Evolutionary conservation across 805 yeast species (phyloP).

Genomic region (Debaryomyces castellii): DNA sequence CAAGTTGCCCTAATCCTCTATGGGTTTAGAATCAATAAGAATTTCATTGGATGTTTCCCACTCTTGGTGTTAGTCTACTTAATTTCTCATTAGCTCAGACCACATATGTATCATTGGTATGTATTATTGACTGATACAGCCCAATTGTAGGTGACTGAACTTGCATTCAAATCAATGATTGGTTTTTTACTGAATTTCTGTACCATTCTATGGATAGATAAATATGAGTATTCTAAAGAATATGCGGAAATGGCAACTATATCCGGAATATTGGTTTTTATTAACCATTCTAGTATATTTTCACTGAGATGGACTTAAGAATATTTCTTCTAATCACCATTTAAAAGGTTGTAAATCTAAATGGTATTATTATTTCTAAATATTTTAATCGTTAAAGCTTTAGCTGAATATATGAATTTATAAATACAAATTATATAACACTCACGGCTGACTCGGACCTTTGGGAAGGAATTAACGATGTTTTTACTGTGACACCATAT

Average conservation of each 20-base stretch:
- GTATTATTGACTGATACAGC: not conserved
- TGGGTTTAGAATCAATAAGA: not conserved
- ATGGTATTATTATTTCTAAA: no score
- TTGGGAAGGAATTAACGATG: no score
- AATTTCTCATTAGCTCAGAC: not conserved
- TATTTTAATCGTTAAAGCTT: no score
- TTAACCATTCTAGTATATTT: not conserved
- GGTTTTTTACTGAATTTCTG: not conserved
- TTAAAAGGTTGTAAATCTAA: no score
- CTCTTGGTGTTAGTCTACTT: slow-evolving; percentile 1
- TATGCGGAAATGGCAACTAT: slow-evolving; percentile 1
- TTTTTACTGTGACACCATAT: no score
- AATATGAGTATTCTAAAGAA: slow-evolving; percentile 1
- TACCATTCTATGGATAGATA: not conserved
- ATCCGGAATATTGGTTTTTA: not conserved
- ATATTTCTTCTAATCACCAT: no score
- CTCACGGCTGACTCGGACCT: no score
- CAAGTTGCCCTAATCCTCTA: not conserved
- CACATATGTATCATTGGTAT: slow-evolving; percentile 1
- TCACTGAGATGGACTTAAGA: not conserved
- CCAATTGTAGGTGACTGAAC: slow-evolving; percentile 1
- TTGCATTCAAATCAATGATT: slow-evolving; percentile 1
- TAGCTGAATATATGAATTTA: no score
- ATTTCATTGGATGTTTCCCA: slow-evolving; percentile 1
- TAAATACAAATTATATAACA: no score